Conservation (phyloP, 2,329 filamentous ascomycete genomes). For the Ascosphaera pollenicola region DNA sequence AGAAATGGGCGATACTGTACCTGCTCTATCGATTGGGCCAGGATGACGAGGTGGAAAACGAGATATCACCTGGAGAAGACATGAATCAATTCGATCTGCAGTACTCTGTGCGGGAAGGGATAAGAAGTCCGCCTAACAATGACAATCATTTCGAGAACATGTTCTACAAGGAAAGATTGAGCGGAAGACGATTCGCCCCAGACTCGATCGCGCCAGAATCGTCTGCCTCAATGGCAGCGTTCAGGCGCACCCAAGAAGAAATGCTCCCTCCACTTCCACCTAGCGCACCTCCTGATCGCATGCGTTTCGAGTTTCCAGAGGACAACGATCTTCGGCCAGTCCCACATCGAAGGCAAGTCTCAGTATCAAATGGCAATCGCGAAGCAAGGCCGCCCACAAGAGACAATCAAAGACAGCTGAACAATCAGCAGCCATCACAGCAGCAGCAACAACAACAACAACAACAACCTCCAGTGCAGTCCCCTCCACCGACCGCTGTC, state of each 20-base stretch:
- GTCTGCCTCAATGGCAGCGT: constrained; percentile 14
- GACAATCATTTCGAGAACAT: constrained; percentile 17
- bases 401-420: constrained; percentile 5
- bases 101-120: constrained; percentile 4
- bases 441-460: background rate
- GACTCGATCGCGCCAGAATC: constrained; percentile 16
- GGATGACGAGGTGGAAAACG: constrained; percentile 4
- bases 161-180: constrained; percentile 10
- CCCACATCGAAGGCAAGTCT: background rate
- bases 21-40: constrained; percentile 62
- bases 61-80: background rate
- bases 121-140: constrained; percentile 18
- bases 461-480: background rate
- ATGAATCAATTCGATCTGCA: background rate
- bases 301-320: background rate
- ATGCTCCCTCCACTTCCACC: constrained; percentile 7
- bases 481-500: constrained; percentile 4
- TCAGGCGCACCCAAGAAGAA: constrained; percentile 1
- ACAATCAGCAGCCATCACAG: constrained; percentile 1
- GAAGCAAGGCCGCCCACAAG: constrained; percentile 1
- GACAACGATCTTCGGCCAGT: background rate
- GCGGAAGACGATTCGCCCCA: constrained; percentile 6
- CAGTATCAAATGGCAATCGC: background rate
- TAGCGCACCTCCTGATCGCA: background rate
- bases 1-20: constrained; percentile 95